Evolutionary conservation across 352 stramenopile species (phyloP).

Genomic region (Blastocystis sp.): DNA sequence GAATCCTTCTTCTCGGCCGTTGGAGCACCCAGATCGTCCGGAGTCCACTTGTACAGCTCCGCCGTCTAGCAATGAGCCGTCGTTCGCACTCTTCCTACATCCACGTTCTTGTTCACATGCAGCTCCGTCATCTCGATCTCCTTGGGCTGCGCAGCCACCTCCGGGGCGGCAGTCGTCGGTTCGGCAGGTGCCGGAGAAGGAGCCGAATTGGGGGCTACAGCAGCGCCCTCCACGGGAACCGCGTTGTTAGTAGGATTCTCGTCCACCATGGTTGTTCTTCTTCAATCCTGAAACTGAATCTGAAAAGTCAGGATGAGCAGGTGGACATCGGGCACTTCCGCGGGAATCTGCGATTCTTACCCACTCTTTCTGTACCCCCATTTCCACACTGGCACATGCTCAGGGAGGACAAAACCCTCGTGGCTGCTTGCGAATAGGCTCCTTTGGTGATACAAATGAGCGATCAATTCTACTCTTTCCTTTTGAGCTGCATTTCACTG

Average conservation of each 20-base stretch:
- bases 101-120: neutral
- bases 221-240: too few species aligned
- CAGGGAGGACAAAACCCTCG: too few species aligned
- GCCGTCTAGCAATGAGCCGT: neutral
- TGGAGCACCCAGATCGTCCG: conserved; percentile 58
- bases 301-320: neutral
- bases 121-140: conserved; percentile 25
- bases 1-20: conserved; percentile 63
- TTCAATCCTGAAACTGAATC: neutral
- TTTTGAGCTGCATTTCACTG: too few species aligned
- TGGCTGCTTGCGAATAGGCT: too few species aligned
- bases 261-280: neutral
- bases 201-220: neutral
- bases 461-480: too few species aligned
- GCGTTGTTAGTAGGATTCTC: neutral
- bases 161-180: neutral
- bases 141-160: neutral
- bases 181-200: neutral
- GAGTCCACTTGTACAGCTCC: conserved; percentile 3
- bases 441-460: too few species aligned
- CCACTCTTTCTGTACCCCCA: neutral
- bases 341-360: neutral
- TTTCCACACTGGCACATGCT: neutral
- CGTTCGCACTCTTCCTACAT: neutral
- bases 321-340: neutral